Base-by-base conservation (phyloP, 257 asterid species). In the Petunia axillaris region DNA sequence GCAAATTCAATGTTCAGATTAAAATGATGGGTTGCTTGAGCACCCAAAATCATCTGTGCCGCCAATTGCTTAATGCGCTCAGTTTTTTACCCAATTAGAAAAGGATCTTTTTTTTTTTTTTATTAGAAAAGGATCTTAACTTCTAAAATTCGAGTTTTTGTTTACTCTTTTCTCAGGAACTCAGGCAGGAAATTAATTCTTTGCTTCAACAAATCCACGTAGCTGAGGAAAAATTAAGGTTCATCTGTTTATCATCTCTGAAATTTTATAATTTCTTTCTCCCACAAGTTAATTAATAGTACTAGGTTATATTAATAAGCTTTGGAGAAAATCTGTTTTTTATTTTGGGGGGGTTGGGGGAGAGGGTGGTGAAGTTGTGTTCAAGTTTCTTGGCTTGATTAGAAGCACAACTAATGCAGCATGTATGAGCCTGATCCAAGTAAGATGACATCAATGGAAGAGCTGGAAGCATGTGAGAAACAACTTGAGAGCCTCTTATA, bases 151-250 rank as follows among this genome's bases (percentile, higher is more conserved):
- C 15, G 39, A 67, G 53, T 64, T 54, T 3, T 37, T 6, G 65
- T 1, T 38, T 5, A 52, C 8, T 39, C 35, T 3, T 50, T 50
- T 10, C 64, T 15, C 82, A 77, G 85, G 82, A 82, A 77, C 79
- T 46, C 41, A 37, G 65, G 4, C 79, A 62, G 59, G 81, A 79
- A 64, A 73, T 79, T 37, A 8, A 3, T 15, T 10, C 25, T 46
- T 50, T 83, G 53, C 80, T 59, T 44, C 71, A 83, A 63, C 81
- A 79, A 73, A 74, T 79, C 7, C 78, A 52, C 43, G 65, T 41
- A 38, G 82, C 83, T 62, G 78, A 83, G 80, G 83, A 60, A 62
- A 64, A 79, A 37, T 65, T 62, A 63, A 83, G 85, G 83, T 83
- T 16, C 38, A 5, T 70, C 16, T 4, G 25, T 25, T 16, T 11